A percentile compares a stretch with the other conserved stretches of the same genome.
Evolutionary conservation across 352 stramenopile species (phyloP).

Genomic region (Thalassiosira hispida): DNA sequence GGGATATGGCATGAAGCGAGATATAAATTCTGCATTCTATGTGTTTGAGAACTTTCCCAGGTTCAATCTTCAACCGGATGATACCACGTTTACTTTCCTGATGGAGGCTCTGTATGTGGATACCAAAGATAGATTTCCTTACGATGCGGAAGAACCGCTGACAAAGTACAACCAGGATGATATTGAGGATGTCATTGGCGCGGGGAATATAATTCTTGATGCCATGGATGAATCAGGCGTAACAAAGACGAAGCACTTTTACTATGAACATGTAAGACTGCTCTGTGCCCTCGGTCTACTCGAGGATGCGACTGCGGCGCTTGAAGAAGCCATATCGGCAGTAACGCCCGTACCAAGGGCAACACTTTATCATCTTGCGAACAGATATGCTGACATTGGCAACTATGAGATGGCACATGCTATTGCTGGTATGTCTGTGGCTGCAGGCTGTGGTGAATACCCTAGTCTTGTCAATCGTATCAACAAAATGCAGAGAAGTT

Average conservation of each 20-base stretch:
- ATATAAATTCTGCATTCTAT: conserved; percentile 48
- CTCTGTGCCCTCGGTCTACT: conserved; percentile 32
- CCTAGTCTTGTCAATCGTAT: conserved; percentile 28
- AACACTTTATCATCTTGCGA: conserved; percentile 56
- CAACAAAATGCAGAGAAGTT: conserved; percentile 30
- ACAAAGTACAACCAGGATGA: conserved; percentile 23
- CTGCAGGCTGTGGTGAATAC: conserved; percentile 42
- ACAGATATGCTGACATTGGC: conserved; percentile 48
- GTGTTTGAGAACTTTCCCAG: conserved; percentile 39
- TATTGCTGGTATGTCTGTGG: conserved; percentile 43
- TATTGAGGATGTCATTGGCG: conserved; percentile 38
- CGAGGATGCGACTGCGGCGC: conserved; percentile 33
- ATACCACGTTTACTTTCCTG: conserved; percentile 52
- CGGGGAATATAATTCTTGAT: conserved; percentile 36
- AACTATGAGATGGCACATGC: conserved; percentile 58
- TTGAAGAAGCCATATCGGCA: conserved; percentile 37
- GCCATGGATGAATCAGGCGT: conserved; percentile 39
- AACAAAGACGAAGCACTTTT: conserved; percentile 36
- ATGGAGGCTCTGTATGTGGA: conserved; percentile 52
- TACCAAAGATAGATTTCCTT: conserved; percentile 35
- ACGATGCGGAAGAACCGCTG: not conserved
- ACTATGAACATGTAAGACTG: conserved; percentile 46
- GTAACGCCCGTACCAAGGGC: conserved; percentile 42
- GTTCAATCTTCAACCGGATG: conserved; percentile 36
- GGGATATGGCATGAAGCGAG: conserved; percentile 39